These are phyloP conservation scores for Geotrichum histeridarum DNA, from an alignment of 1,139 yeast species.

Conservation along the genomic window DNA sequence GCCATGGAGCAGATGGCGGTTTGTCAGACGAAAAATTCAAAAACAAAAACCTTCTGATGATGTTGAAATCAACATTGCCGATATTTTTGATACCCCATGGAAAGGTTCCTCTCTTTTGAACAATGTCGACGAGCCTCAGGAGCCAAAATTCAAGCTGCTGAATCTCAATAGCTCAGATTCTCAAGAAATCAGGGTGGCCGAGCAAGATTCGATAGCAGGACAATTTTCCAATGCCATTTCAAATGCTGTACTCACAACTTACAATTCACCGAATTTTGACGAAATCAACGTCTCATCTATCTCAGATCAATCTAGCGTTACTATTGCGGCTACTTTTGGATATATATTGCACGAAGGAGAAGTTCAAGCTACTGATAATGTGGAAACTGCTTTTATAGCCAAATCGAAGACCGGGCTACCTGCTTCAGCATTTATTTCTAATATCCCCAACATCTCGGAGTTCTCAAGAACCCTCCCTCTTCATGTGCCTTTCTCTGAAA, in stretches of 20 bases:
- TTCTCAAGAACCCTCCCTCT: conserved; percentile 31
- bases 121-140: conserved; percentile 6
- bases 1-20: conserved; percentile 32
- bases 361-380: neutral
- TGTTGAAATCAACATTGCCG: conserved; percentile 6
- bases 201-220: conserved; percentile 2
- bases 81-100: conserved; percentile 10
- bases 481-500: conserved; percentile 14
- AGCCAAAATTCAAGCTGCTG: conserved; percentile 1
- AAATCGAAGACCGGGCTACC: conserved; percentile 16
- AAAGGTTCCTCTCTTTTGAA: neutral
- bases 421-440: conserved; percentile 29
- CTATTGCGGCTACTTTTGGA: conserved; percentile 37
- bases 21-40: conserved; percentile 9
- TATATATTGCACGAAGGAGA: conserved; percentile 28
- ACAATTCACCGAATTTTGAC: conserved; percentile 3
- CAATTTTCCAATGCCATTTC: conserved; percentile 9
- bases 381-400: neutral
- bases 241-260: conserved; percentile 12
- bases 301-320: conserved; percentile 21
- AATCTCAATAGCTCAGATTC: neutral
- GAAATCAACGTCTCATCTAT: neutral
- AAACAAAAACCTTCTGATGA: neutral
- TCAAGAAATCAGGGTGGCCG: conserved; percentile 1
- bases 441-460: conserved; percentile 32